Evolutionary conservation across 2,329 filamentous ascomycete species (phyloP), one percentile per base, ranked within the genome.

Genomic region (Podosphaera fusca): DNA sequence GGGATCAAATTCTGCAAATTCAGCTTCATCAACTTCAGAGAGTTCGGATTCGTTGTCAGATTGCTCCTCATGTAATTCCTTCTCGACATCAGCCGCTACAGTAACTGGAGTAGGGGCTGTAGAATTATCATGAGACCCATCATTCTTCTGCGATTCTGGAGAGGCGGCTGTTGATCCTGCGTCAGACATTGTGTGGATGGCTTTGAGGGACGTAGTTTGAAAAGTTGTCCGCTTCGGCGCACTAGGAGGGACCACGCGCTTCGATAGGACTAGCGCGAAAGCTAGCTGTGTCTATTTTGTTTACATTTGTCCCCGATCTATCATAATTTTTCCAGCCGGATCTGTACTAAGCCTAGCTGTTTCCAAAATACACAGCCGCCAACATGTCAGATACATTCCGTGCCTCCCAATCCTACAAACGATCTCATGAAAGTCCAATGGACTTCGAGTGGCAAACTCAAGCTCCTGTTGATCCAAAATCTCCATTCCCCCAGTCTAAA

Each of bases 1-100:
- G 8, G 79, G 77, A 61, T 85, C 80, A 69, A 84, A 84, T 60
- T 85, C 80, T 61, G 79, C 79, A 60, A 85, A 82, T 63, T 84
- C 78, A 57, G 82, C 75, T 64, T 83, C 81, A 63, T 84, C 81
- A 60, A 84, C 78, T 65, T 85, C 81, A 30, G 80, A 84, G 1
- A 84, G 74, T 45, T 81, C 79, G 6, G 66, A 65, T 53, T 73
- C 72, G 51, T 73, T 70, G n/a, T 70, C 69, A 50, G 69, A 71
- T 2, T 66, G 60, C 40, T 71, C 70, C 51, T 62, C 61, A 34
- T 65, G 62, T n/a, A 57, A 49, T 50, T 65, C 62, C 52, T 67
- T 62, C 57, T 67, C 66, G 7, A 62, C 59, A 53, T 67, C 62
- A n/a, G 62, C 60, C 33, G 63, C 62, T 38, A 58, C 62, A n/a